phyloP scores from a whole-genome alignment of 2,329 filamentous ascomycete genomes.

The Pseudopyrenochaeta lycopersici region DNA sequence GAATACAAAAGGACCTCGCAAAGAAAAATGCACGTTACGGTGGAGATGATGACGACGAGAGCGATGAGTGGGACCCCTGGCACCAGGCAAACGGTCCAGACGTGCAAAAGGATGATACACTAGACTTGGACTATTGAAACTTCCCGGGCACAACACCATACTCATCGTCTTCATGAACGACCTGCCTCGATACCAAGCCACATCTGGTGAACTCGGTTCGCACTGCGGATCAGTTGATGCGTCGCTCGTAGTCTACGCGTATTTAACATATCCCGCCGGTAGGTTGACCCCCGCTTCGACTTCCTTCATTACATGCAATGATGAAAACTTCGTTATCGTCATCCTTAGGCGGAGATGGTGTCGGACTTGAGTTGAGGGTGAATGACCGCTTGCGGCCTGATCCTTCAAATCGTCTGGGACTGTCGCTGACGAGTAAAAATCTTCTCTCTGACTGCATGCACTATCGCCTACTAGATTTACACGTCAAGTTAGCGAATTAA shows the following conservation, averaged over 20 bases:
- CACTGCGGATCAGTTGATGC: too few species aligned
- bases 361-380: conserved; percentile 31
- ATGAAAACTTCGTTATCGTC: conserved; percentile 92
- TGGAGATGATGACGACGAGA: conserved; percentile 40
- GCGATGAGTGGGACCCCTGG: conserved; percentile 55
- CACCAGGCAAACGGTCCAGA: conserved; percentile 57
- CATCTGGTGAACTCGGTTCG: too few species aligned
- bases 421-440: conserved; percentile 45
- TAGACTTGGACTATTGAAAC: conserved; percentile 60
- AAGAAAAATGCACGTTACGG: conserved; percentile 17
- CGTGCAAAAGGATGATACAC: conserved; percentile 45
- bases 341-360: conserved; percentile 85
- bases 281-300: conserved; percentile 6
- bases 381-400: conserved; percentile 29
- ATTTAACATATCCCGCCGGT: conserved; percentile 4
- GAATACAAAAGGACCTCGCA: conserved; percentile 15
- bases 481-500: background rate
- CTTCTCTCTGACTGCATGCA: conserved; percentile 50
- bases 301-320: conserved; percentile 58
- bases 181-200: too few species aligned
- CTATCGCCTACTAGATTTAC: background rate
- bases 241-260: background rate
- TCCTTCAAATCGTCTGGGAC: conserved; percentile 27
- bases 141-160: too few species aligned
- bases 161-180: too few species aligned